phyloP scores from a whole-genome alignment of 371 early-diverging fungal species.

The Rhizopus arrhizus region DNA sequence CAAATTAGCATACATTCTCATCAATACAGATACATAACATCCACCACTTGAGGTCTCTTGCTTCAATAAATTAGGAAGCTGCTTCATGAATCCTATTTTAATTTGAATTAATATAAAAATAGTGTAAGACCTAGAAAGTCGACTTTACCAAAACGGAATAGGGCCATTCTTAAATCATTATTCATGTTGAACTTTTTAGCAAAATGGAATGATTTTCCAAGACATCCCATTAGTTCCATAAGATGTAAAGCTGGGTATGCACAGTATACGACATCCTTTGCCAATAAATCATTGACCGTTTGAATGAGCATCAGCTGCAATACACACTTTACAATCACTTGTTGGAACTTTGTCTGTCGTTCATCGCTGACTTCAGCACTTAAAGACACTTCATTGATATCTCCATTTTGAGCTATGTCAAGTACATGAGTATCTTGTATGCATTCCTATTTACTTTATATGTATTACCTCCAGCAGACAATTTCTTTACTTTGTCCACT shows the following conservation, averaged over 20 bases:
- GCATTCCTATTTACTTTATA: background rate
- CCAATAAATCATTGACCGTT: constrained; percentile 71
- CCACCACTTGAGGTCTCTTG: constrained; percentile 69
- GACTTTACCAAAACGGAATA: constrained; percentile 67
- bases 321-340: constrained; percentile 77
- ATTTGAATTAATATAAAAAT: background rate
- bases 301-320: constrained; percentile 79
- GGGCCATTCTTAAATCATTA: constrained; percentile 75
- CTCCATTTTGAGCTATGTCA: constrained; percentile 3
- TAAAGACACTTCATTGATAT: constrained; percentile 1
- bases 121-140: background rate
- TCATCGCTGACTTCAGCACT: constrained; percentile 38
- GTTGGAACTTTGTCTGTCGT: constrained; percentile 71
- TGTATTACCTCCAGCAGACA: constrained; percentile 5
- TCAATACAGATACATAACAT: constrained; percentile 53
- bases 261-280: constrained; percentile 63
- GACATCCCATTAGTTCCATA: constrained; percentile 72
- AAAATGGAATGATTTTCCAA: constrained; percentile 82
- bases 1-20: constrained; percentile 57
- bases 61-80: constrained; percentile 85
- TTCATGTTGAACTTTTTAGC: constrained; percentile 83
- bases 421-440: background rate
- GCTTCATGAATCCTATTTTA: constrained; percentile 78
- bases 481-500: constrained; percentile 36
- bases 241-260: constrained; percentile 63